Evolutionary conservation across 805 yeast species (phyloP).

Genomic region (Myxozyma udenii): DNA sequence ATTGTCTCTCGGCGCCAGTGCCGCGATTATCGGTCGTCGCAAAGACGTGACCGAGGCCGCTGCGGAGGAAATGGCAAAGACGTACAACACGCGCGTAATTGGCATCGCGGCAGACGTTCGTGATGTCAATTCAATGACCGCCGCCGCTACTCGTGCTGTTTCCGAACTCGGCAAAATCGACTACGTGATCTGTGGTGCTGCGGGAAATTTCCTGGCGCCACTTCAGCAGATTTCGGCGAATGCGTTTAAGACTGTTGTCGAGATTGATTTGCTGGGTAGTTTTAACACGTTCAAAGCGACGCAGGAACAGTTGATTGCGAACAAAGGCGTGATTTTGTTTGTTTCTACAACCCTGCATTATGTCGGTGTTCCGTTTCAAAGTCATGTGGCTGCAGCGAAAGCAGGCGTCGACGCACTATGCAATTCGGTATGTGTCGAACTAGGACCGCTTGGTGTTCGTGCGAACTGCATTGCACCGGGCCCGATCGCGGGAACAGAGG

Average conservation of each 20-base stretch:
- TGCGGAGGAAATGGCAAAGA: constrained; percentile 59
- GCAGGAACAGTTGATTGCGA: constrained; percentile 58
- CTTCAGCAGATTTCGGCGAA: constrained; percentile 74
- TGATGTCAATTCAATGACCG: constrained; percentile 53
- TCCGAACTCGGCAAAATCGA: constrained; percentile 72
- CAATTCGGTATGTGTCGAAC: constrained; percentile 80
- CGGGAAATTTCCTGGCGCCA: constrained; percentile 86
- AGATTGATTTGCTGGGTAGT: constrained; percentile 76
- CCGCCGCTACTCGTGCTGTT: constrained; percentile 67
- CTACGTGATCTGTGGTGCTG: constrained; percentile 90
- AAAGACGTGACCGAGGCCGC: constrained; percentile 60
- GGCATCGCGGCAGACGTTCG: constrained; percentile 81
- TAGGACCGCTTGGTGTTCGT: constrained; percentile 85
- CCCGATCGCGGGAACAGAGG: constrained; percentile 83
- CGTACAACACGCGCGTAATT: constrained; percentile 60
- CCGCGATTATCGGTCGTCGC: constrained; percentile 80
- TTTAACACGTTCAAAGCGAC: constrained; percentile 83
- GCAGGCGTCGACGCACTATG: constrained; percentile 91
- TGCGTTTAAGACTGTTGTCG: constrained; percentile 84
- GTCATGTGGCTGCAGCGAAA: constrained; percentile 92
- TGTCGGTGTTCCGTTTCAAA: constrained; percentile 60
- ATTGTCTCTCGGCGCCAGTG: constrained; percentile 79
- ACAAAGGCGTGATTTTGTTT: constrained; percentile 65
- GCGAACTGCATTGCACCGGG: constrained; percentile 86
- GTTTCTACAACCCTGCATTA: constrained; percentile 89